These are phyloP conservation scores for Phytopythium delawarense DNA, from an alignment of 352 stramenopile species.

Conservation along the genomic window DNA sequence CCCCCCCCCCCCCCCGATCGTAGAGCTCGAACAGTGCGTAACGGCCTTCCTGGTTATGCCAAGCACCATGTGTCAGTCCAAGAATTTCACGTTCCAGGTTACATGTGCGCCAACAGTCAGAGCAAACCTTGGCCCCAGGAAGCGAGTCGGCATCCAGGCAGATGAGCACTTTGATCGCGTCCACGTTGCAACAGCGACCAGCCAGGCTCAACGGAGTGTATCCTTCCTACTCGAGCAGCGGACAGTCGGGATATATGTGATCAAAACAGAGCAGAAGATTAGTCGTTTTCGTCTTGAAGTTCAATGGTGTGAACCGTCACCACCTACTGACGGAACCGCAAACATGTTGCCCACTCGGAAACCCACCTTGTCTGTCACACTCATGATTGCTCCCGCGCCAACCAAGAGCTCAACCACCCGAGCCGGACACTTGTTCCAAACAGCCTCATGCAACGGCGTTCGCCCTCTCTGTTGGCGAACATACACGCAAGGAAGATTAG, in stretches of 20 bases:
- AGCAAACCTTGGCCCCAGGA: background rate
- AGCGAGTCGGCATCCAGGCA: background rate
- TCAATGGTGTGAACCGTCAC: background rate
- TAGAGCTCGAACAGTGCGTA: background rate
- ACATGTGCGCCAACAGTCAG: background rate
- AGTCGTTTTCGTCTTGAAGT: too few relatives aligned
- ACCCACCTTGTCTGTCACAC: conserved; percentile 1
- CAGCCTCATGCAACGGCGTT: too few relatives aligned
- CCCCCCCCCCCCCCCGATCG: background rate
- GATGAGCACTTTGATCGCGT: background rate
- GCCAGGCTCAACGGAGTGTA: background rate
- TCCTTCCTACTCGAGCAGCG: background rate
- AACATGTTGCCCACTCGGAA: too few relatives aligned
- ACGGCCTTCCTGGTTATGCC: background rate
- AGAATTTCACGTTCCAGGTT: background rate
- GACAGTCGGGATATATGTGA: too few relatives aligned
- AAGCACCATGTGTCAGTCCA: background rate
- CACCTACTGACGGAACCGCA: too few relatives aligned
- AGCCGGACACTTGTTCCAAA: too few relatives aligned
- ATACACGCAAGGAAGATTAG: too few relatives aligned
- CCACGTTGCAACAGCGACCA: background rate
- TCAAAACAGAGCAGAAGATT: too few relatives aligned
- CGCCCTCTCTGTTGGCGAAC: too few relatives aligned
- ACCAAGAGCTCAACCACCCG: too few relatives aligned
- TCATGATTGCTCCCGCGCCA: too few relatives aligned